These are phyloP conservation scores for Didymellaceae sp. DNA, from an alignment of 2,329 filamentous ascomycete species.

Conservation along the genomic window DNA sequence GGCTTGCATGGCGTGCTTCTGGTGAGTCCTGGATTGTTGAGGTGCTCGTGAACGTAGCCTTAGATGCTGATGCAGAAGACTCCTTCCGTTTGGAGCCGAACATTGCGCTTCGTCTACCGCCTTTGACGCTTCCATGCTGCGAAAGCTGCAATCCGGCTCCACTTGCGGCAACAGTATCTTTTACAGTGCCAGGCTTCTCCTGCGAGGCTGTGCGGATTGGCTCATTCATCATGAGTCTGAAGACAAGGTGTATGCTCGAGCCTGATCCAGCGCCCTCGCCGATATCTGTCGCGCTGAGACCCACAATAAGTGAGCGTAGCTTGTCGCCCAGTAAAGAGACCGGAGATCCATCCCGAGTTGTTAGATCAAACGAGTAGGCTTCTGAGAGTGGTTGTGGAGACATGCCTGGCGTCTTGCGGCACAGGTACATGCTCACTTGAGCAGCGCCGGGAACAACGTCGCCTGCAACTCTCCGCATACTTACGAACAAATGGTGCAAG, in stretches of 20 bases:
- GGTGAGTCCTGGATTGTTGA: slow-evolving; percentile 19
- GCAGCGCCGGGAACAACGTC: slow-evolving; percentile 77
- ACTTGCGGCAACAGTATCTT: slow-evolving; percentile 36
- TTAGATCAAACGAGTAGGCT: slow-evolving; percentile 79
- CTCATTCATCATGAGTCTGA: slow-evolving; percentile 74
- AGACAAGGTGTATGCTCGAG: slow-evolving; percentile 80
- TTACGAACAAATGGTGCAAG: slow-evolving; percentile 81
- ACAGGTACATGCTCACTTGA: slow-evolving; percentile 75
- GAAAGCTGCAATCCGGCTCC: slow-evolving; percentile 36
- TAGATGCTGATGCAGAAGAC: slow-evolving; percentile 28
- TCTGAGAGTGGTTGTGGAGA: slow-evolving; percentile 76
- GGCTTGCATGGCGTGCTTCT: slow-evolving; percentile 31
- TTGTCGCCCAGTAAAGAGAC: slow-evolving; percentile 69
- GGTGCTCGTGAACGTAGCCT: neutral
- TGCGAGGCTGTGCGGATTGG: slow-evolving; percentile 43
- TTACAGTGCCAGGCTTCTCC: slow-evolving; percentile 37
- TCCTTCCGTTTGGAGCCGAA: slow-evolving; percentile 68
- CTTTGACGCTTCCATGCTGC: slow-evolving; percentile 47
- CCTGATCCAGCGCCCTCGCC: slow-evolving; percentile 69
- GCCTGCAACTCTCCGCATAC: slow-evolving; percentile 82
- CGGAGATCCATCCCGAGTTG: slow-evolving; percentile 73
- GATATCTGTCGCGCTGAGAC: slow-evolving; percentile 78
- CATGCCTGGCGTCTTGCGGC: slow-evolving; percentile 70
- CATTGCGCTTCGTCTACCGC: slow-evolving; percentile 63
- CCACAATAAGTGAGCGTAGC: slow-evolving; percentile 85